Evolutionary conservation across 2,329 filamentous ascomycete genomes (phyloP).

Genomic region (Elsinoe batatas): DNA sequence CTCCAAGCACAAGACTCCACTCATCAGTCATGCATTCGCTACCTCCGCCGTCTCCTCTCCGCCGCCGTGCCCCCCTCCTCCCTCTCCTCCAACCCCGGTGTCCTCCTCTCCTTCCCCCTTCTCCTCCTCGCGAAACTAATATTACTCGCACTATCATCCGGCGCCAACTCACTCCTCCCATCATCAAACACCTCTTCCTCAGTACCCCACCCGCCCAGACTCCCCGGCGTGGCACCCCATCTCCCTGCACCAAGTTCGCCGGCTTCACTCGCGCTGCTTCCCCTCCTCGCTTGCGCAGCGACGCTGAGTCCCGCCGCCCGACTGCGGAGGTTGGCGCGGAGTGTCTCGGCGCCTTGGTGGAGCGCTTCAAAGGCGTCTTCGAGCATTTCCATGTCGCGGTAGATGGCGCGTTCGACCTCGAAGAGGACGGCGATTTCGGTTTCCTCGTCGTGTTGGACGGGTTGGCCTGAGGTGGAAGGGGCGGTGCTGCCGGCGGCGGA

Average conservation of each 20-base stretch:
- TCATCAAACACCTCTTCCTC: constrained; percentile 30
- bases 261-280: constrained; percentile 36
- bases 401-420: constrained; percentile 89
- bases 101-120: constrained; percentile 43
- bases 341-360: constrained; percentile 73
- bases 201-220: constrained; percentile 19
- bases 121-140: constrained; percentile 62
- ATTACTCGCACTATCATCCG: constrained; percentile 73
- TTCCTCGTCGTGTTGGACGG: constrained; percentile 86
- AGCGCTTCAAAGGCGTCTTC: constrained; percentile 90
- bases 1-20: too few relatives aligned
- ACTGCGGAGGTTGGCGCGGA: constrained; percentile 69
- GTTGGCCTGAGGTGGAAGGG: constrained; percentile 35
- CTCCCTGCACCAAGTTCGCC: constrained; percentile 31
- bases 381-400: constrained; percentile 83
- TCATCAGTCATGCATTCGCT: too few relatives aligned
- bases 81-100: background rate
- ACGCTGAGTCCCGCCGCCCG: constrained; percentile 67
- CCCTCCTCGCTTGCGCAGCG: constrained; percentile 50
- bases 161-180: constrained; percentile 47
- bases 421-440: constrained; percentile 82
- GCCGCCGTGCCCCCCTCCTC: constrained; percentile 1
- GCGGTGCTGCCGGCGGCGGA: constrained; percentile 24
- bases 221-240: constrained; percentile 34
- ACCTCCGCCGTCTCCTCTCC: background rate